Evolutionary conservation across 176 grass and related monocot genomes (phyloP), one percentile per base, ranked within the genome.

Genomic region (Oryza australiensis): DNA sequence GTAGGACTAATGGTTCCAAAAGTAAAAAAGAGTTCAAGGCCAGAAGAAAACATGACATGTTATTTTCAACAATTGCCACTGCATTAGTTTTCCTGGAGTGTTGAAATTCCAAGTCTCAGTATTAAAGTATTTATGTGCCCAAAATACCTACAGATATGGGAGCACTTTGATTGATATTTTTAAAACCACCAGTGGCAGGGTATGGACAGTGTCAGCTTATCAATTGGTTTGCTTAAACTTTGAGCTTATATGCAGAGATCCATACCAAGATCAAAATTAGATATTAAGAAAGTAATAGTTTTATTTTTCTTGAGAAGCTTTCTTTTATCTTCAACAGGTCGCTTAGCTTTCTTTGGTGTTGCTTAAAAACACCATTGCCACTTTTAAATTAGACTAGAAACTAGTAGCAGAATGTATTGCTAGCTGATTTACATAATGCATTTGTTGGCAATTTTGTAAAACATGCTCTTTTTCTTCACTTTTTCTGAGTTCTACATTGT

Each of bases 291-390:
- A 30, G 32, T n/a, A 15, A 41, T 40, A 20, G 13, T 69, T 74
- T 42, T 64, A 26, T 81, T 76, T 76, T 34, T 22, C 64, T 82
- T 53, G 7, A 64, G 29, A 30, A 87, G 27, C 16, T 76, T 69
- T 48, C 48, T 68, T 64, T 49, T 16, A 1, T 12, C 16, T 77
- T 26, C 23, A 12, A 35, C 15, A 26, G 29, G 55, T 73, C 34
- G 46, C 12, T 33, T 32, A 64, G 22, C 9, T 71, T 26, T 15
- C 53, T 66, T 71, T 55, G n/a, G 22, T 26, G 45, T 37, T n/a
- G 2, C 2, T 30, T 12, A 37, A 8, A 37, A 37, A 37, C 35
- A 8, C 35, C 35, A 37, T 37, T 8, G 35, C 35, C 35, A 37
- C 35, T 37, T 37, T 53, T 15, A 62, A 62, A 30, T 37, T 42